Conservation (phyloP, 2,329 filamentous ascomycete species). For the Fusarium globosum region DNA sequence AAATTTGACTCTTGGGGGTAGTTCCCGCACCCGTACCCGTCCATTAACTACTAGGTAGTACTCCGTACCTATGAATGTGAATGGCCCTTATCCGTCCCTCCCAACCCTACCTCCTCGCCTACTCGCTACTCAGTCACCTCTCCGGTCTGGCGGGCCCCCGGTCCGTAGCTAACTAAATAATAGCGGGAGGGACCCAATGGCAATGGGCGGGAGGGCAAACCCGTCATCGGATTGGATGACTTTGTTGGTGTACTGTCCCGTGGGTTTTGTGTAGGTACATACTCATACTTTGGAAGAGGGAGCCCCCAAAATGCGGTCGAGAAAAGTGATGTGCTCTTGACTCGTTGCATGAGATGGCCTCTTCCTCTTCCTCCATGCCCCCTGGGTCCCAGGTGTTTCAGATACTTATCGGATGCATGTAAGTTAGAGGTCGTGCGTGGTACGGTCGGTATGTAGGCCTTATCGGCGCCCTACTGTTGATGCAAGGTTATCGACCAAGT, state of each 20-base stretch:
- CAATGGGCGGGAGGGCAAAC: conserved; percentile 24
- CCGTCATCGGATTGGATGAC: conserved; percentile 18
- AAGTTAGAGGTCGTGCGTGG: background rate
- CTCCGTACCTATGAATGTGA: no score
- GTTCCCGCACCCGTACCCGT: conserved; percentile 28
- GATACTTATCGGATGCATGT: background rate
- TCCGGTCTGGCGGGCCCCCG: conserved; percentile 35
- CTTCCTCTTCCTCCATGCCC: conserved; percentile 11
- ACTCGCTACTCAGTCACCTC: background rate
- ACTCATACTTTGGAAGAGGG: background rate
- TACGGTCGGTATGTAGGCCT: background rate
- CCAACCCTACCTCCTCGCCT: no score
- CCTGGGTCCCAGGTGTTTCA: conserved; percentile 2
- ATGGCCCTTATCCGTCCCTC: no score
- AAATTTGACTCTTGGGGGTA: conserved; percentile 16
- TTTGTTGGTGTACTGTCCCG: background rate
- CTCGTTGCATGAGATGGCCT: background rate
- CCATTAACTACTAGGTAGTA: background rate
- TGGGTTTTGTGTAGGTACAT: background rate
- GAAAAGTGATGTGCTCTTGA: background rate
- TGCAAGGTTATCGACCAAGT: conserved; percentile 25
- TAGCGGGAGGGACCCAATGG: conserved; percentile 15
- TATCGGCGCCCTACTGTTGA: conserved; percentile 14
- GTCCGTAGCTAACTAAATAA: background rate
- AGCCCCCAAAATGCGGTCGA: background rate